Evolutionary conservation across 148 eudicot genomes (phyloP), one percentile per base, ranked within the genome.

Genomic region (Camellia granthamiana): DNA sequence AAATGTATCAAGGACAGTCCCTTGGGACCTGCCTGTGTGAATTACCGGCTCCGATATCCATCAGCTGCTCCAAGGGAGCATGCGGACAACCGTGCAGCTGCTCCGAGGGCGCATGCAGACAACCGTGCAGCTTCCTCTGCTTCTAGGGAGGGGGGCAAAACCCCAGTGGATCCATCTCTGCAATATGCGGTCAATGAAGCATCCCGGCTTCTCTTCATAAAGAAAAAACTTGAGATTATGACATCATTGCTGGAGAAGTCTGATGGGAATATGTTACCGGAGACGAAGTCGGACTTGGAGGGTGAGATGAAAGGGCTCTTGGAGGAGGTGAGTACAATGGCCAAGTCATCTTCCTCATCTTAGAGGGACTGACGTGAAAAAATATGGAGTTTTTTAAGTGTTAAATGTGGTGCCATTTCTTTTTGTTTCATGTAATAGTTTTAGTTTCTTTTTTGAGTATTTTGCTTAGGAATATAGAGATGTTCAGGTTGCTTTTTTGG

Each of bases 191-290:
- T 70, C 62, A 81, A 71, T 56, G 89, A 84, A 23, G 79, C 70
- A 4, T 72, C 85, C n/a, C 65, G 77, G 21, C 77, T 85, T 21
- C 19, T 80, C 51, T 83, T 71, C 43, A 60, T 88, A 60, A 87
- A 79, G 84, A 83, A 85, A 41, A 91, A 89, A 73, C 88, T 91
- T 14, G 81, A 84, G 73, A 78, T 66, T 54, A 78, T 89, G 90
- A 78, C 86, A 12, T 72, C 86, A 9, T 88, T 89, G 86, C 72
- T 91, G 69, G 86, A 85, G 19, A 78, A 84, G 14, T 84, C 84
- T 61, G 84, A 78, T 68, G 89, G 87, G 3, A 84, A 81, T 61
- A 82, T 87, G 83, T 82, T 88, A 6, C 43, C 68, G 12, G 91
- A 88, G 79, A 69, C 82, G 62, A 88, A 86, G 69, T 73, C 81